Evolutionary conservation across 2,329 filamentous ascomycete species (phyloP).

Genomic region (Pestalotiopsis sp.): DNA sequence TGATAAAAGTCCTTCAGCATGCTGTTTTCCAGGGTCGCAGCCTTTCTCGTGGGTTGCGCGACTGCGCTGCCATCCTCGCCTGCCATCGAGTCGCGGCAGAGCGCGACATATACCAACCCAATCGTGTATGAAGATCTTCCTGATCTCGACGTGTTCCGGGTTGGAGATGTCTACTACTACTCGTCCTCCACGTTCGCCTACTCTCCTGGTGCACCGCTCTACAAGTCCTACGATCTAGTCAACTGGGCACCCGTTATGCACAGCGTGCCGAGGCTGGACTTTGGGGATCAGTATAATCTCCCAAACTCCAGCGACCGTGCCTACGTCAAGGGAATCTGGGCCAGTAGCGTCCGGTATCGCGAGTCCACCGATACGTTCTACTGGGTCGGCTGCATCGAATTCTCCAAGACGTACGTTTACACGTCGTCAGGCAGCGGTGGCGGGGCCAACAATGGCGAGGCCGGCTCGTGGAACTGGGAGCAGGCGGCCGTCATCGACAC

Average conservation of each 20-base stretch:
- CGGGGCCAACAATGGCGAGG: constrained; percentile 3
- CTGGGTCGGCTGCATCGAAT: constrained; percentile 58
- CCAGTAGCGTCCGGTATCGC: constrained; percentile 24
- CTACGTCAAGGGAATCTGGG: constrained; percentile 27
- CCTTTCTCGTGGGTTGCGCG: not conserved
- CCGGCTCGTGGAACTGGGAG: not conserved
- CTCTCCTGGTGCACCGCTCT: constrained; percentile 51
- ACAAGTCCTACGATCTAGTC: constrained; percentile 52
- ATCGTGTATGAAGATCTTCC: constrained; percentile 53
- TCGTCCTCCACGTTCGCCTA: constrained; percentile 53
- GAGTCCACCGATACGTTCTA: constrained; percentile 23
- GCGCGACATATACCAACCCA: constrained; percentile 38
- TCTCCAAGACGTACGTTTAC: constrained; percentile 54
- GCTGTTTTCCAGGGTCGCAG: not conserved
- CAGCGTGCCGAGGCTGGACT: constrained; percentile 32
- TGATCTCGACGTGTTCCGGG: constrained; percentile 51
- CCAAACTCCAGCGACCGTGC: constrained; percentile 13
- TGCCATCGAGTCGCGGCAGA: not conserved
- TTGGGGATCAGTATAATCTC: constrained; percentile 20
- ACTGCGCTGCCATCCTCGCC: not conserved
- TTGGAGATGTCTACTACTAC: constrained; percentile 42
- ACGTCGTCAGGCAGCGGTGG: constrained; percentile 36
- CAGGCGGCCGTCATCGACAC: constrained; percentile 28
- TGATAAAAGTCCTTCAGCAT: not conserved
- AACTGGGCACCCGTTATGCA: constrained; percentile 43